These are phyloP conservation scores for Alternaria postmessia DNA, from an alignment of 2,329 filamentous ascomycete species.

Conservation along the genomic window DNA sequence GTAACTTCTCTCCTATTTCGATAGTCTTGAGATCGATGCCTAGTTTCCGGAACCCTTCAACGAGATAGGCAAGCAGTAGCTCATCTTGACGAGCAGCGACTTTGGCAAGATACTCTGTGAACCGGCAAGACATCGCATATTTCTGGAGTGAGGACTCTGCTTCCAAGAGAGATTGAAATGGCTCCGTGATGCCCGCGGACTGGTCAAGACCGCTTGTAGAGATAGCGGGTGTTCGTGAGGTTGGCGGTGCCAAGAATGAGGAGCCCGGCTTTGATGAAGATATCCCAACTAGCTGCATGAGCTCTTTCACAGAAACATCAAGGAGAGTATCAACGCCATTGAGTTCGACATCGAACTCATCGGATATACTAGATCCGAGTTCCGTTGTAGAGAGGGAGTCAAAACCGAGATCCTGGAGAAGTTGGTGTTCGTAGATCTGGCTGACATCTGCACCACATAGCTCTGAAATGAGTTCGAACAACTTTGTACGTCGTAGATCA, in stretches of 20 bases:
- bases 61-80: slow-evolving; percentile 23
- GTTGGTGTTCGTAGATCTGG: slow-evolving; percentile 9
- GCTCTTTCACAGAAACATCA: slow-evolving; percentile 12
- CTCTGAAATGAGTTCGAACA: slow-evolving; percentile 13
- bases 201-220: not conserved
- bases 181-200: not conserved
- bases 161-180: slow-evolving; percentile 10
- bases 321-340: slow-evolving; percentile 9
- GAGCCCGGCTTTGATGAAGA: not conserved
- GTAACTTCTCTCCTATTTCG: slow-evolving; percentile 7
- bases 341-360: slow-evolving; percentile 14
- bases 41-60: slow-evolving; percentile 21
- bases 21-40: slow-evolving; percentile 13
- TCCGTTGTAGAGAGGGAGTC: slow-evolving; percentile 19
- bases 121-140: slow-evolving; percentile 12
- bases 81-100: slow-evolving; percentile 19
- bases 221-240: not conserved
- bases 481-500: not conserved
- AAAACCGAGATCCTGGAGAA: slow-evolving; percentile 18
- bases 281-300: slow-evolving; percentile 5
- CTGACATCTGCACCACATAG: slow-evolving; percentile 9
- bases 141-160: not conserved
- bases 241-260: not conserved
- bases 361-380: slow-evolving; percentile 11
- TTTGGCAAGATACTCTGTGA: slow-evolving; percentile 8